Evolutionary conservation across 2,329 filamentous ascomycete genomes (phyloP), one percentile per base, ranked within the genome.

Genomic region (Keithomyces neogunnii): DNA sequence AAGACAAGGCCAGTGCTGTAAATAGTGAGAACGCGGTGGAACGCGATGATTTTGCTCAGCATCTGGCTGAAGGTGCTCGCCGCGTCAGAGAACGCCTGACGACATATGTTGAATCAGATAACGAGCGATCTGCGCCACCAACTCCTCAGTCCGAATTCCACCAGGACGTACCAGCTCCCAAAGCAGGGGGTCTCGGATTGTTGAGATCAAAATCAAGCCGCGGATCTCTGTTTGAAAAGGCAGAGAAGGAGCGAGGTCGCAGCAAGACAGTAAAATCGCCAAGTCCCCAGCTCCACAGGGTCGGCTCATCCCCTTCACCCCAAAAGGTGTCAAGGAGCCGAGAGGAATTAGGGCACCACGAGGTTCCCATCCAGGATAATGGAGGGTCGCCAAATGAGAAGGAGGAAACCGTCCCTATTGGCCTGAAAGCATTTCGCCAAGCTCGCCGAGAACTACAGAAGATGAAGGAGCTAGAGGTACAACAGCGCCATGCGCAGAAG

Each of bases 71-170:
- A 56, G 81, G 86, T 13, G 81, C 86, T 50, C 80, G 80, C 32
- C 79, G 84, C 1, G 85, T 91, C 6, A 82, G 88, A 48, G 86
- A 91, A 65, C 85, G 82, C 57, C 70, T 91, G 44, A 86, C 82
- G 6, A 85, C 80, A 0, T 85, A 84, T 56, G 82, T 81, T 0
- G 84, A 87, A 58, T 76, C 77, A 3, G 82, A 88, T 38, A 73
- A 68, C 55, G 73, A 74, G 9, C 58, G 52, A 38, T 54, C 61
- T 3, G 47, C 53, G 28, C 60, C 66, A 3, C 54, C 61, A 3
- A 49, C 55, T 3, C 60, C 62, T 3, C 72, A 75, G 28, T 57
- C 68, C 10, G 70, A 74, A 35, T 57, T 62, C 5, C 54, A 63
- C 45, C 59, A 64, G 52, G 70, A 69, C 43, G 56, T 51, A 2